These are phyloP conservation scores for Podaxis sp. DNA, from an alignment of 768 basidiomycete genomes.

Conservation along the genomic window DNA sequence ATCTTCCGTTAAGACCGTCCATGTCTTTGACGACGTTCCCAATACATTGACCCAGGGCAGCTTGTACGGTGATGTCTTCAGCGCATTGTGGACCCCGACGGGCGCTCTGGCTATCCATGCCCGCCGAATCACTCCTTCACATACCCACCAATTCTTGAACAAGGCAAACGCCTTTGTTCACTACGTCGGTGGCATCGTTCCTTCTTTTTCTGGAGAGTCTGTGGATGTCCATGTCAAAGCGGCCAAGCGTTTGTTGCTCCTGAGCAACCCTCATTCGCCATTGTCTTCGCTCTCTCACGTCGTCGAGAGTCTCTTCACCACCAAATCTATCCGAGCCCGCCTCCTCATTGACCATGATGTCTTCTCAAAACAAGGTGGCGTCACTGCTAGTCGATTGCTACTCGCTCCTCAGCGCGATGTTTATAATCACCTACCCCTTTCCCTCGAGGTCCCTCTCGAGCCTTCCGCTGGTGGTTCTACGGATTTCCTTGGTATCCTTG, in stretches of 20 bases:
- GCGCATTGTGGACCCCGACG: constrained; percentile 45
- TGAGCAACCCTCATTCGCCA: constrained; percentile 57
- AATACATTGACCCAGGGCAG: constrained; percentile 58
- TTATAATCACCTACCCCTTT: constrained; percentile 48
- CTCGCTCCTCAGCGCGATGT: constrained; percentile 47
- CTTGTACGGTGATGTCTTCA: constrained; percentile 73
- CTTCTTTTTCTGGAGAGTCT: constrained; percentile 15
- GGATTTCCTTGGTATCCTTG: constrained; percentile 76
- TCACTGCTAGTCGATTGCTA: constrained; percentile 68
- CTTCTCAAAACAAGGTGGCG: constrained; percentile 70
- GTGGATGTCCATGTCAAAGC: constrained; percentile 29
- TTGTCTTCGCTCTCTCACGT: constrained; percentile 55
- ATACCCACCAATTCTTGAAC: constrained; percentile 51
- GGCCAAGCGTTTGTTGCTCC: constrained; percentile 65
- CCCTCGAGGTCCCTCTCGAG: constrained; percentile 57
- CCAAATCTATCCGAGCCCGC: constrained; percentile 52
- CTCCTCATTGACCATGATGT: constrained; percentile 72
- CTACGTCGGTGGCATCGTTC: constrained; percentile 36
- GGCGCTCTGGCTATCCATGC: constrained; percentile 44
- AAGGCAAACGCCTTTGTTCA: constrained; percentile 41
- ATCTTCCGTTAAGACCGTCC: constrained; percentile 51
- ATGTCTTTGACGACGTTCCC: constrained; percentile 81
- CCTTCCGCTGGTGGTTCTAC: constrained; percentile 43
- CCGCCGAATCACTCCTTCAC: constrained; percentile 59
- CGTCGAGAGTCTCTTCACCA: constrained; percentile 59